Percentiles rank a stretch among this genome's conserved stretches.
Evolutionary conservation across 2,329 filamentous ascomycete genomes (phyloP).

Genomic region (Plectosphaerella plurivora): DNA sequence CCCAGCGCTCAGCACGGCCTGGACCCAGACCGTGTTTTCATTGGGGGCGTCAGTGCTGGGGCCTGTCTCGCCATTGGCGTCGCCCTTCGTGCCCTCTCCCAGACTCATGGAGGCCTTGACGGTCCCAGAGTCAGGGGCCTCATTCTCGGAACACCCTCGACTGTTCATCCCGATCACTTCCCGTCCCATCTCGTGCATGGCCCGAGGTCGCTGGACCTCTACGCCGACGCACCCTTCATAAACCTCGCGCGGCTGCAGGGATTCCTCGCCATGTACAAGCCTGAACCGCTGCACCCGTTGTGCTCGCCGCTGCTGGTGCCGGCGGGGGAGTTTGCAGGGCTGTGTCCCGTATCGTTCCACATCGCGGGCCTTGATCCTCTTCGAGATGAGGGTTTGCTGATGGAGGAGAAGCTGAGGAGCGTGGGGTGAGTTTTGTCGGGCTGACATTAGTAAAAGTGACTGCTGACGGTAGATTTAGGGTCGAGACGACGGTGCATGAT

Average conservation of each 20-base stretch:
- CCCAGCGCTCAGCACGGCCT: constrained; percentile 34
- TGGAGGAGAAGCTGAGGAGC: constrained; percentile 34
- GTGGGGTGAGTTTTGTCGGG: constrained; percentile 23
- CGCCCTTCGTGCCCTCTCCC: constrained; percentile 24
- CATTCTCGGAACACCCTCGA: constrained; percentile 42
- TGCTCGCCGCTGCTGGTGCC: constrained; percentile 32
- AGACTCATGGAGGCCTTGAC: constrained; percentile 18
- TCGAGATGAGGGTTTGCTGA: constrained; percentile 44
- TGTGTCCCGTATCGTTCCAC: constrained; percentile 39
- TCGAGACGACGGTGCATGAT: not conserved
- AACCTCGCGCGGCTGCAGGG: constrained; percentile 24
- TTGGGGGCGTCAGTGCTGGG: constrained; percentile 46
- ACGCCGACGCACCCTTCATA: constrained; percentile 23
- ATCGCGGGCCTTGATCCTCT: constrained; percentile 42
- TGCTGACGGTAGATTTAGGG: not conserved
- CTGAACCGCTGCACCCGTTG: constrained; percentile 23
- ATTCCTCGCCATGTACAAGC: constrained; percentile 18
- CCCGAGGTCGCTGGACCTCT: constrained; percentile 25
- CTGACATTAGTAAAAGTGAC: not conserved
- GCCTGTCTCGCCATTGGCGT: constrained; percentile 36
- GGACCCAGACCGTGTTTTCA: constrained; percentile 26
- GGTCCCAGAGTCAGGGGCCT: constrained; percentile 39
- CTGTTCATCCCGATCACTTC: not conserved
- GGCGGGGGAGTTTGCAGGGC: constrained; percentile 27
- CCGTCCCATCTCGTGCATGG: not conserved